Base-by-base conservation (phyloP, 2,329 filamentous ascomycete genomes). In the Venturia nashicola region DNA sequence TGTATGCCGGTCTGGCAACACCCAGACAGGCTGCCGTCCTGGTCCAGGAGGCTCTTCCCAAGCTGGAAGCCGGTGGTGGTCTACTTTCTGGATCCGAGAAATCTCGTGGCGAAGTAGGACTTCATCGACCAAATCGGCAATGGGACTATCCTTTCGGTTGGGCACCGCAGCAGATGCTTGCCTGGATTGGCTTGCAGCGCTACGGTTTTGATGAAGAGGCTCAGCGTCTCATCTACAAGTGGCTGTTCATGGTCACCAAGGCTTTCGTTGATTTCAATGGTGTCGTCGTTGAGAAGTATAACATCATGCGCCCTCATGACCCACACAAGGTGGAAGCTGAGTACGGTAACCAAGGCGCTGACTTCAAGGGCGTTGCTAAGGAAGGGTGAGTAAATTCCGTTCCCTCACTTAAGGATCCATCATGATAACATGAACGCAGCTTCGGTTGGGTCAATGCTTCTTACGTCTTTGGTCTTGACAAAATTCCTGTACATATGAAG, bases 371-470 rank as follows among this genome's bases (percentile, higher is more conserved):
- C 46, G 92, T 96, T 69, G 90, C 93, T 63, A 91, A 90, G 70
- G 93, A 97, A 85, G 93, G 93, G 91, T 96, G 89, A 85, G 51
- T 51, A 18, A 59, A 51, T 44, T 12, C 32, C 9, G 1, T 40
- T 40, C 14, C 34, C 62, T 59, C 65, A 36, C 23, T 39, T 39
- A 18, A 36, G 61, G 12, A 9, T 9, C 11, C 61, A 63, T 57
- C 42, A 55, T 65, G 64, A 73, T 76, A 70, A 76, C 64, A 23
- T 2, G 3, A 6, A 20, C 12, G 48, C 63, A 96, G 93, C 65
- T 99, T 99, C 72, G 94, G 93, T 62, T 99, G 94, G 94, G 94
- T 97, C 71, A 99, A 99, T 73, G 93, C 94, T 71, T 97, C 92
- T 73, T 99, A 96, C 74, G 89, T 97, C 65, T 95, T 95, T 72